These are phyloP conservation scores for Xylariaceae sp. DNA, from an alignment of 2,329 filamentous ascomycete genomes.

Conservation along the genomic window DNA sequence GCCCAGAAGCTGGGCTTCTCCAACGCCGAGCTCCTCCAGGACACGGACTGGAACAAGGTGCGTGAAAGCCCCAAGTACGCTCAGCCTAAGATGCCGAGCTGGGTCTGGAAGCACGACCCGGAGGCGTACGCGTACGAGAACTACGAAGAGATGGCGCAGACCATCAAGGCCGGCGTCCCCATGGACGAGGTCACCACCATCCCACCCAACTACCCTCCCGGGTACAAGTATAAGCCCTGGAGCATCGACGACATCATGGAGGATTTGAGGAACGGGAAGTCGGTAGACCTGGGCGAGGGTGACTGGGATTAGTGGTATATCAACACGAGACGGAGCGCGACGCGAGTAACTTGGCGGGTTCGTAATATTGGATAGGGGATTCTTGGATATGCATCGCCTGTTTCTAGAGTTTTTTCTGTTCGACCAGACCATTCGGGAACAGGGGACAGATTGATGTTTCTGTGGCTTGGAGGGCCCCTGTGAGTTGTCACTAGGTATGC, in stretches of 20 bases:
- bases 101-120: conserved; percentile 35
- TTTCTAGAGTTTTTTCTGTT: too few species aligned
- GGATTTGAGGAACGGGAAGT: conserved; percentile 30
- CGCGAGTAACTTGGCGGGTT: too few species aligned
- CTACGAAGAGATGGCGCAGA: conserved; percentile 31
- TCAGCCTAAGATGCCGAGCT: conserved; percentile 33
- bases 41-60: conserved; percentile 32
- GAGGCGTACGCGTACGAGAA: conserved; percentile 34
- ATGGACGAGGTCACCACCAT: conserved; percentile 28
- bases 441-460: too few species aligned
- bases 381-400: too few species aligned
- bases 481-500: too few species aligned
- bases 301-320: conserved; percentile 25
- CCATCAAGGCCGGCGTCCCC: conserved; percentile 26
- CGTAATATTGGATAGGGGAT: too few species aligned
- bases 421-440: too few species aligned
- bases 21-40: conserved; percentile 34
- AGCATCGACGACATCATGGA: conserved; percentile 38
- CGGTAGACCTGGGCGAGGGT: conserved; percentile 31
- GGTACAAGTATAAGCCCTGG: conserved; percentile 36
- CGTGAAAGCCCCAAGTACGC: conserved; percentile 30
- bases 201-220: conserved; percentile 32
- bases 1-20: conserved; percentile 35
- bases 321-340: too few species aligned
- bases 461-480: too few species aligned